A percentile compares a stretch with the other conserved stretches of the same genome.
phyloP scores from a whole-genome alignment of 371 early-diverging fungal genomes.

The Mucor piriformis region DNA sequence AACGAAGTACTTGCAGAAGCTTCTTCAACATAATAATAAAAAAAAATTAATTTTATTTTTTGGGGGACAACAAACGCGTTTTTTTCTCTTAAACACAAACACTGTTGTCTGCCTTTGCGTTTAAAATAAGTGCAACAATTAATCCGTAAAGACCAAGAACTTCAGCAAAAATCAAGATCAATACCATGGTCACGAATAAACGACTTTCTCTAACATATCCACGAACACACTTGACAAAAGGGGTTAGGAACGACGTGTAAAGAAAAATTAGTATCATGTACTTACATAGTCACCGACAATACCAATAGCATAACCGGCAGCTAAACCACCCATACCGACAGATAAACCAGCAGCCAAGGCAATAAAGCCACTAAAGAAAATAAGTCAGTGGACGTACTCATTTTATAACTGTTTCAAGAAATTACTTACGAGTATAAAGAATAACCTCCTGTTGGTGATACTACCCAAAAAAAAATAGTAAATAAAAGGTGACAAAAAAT shows the following conservation, averaged over 20 bases:
- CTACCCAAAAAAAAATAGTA: slow-evolving; percentile 41
- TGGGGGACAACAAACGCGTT: too few relatives aligned
- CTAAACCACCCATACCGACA: slow-evolving; percentile 87
- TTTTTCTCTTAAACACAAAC: slow-evolving; percentile 25
- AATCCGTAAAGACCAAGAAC: slow-evolving; percentile 91
- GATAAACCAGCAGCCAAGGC: slow-evolving; percentile 85
- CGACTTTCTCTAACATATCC: slow-evolving; percentile 83
- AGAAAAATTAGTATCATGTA: not conserved
- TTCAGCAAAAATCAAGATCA: slow-evolving; percentile 94
- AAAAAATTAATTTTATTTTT: not conserved
- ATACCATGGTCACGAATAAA: slow-evolving; percentile 80
- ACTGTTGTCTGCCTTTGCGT: slow-evolving; percentile 68
- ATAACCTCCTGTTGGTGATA: slow-evolving; percentile 57
- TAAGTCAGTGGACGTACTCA: not conserved
- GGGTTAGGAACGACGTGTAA: not conserved
- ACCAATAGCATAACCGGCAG: slow-evolving; percentile 92
- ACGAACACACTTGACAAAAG: slow-evolving; percentile 59
- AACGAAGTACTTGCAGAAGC: slow-evolving; percentile 6
- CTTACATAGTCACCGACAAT: slow-evolving; percentile 85
- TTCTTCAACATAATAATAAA: slow-evolving; percentile 14
- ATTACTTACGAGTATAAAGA: slow-evolving; percentile 49
- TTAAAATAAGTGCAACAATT: slow-evolving; percentile 84
- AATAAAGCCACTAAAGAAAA: slow-evolving; percentile 67
- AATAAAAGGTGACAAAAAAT: not conserved
- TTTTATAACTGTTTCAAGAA: not conserved